Evolutionary conservation across 2,329 filamentous ascomycete genomes (phyloP).

Genomic region (Dactylella cylindrospora): DNA sequence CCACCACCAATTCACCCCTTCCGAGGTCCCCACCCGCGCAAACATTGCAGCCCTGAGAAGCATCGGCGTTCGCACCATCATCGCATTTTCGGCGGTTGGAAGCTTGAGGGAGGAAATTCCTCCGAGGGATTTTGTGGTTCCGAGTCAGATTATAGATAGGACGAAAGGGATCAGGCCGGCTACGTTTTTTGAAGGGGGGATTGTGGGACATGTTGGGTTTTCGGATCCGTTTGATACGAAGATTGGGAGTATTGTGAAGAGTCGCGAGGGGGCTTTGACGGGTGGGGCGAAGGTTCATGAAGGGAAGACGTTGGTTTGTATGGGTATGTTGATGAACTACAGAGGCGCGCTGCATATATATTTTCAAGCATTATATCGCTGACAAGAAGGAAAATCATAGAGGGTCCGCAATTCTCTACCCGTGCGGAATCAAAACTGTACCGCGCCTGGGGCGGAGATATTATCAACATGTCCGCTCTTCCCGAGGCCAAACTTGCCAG

Average conservation of each 20-base stretch:
- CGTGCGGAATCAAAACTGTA: slow-evolving; percentile 95
- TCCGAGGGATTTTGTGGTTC: slow-evolving; percentile 94
- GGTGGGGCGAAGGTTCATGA: slow-evolving; percentile 84
- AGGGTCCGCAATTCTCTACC: slow-evolving; percentile 97
- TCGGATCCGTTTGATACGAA: slow-evolving; percentile 94
- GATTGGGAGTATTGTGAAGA: slow-evolving; percentile 86
- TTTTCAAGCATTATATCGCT: neutral
- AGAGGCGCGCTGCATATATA: neutral
- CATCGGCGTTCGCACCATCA: slow-evolving; percentile 84
- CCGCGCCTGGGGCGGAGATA: slow-evolving; percentile 84
- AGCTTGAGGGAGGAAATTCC: slow-evolving; percentile 88
- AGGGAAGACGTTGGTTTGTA: slow-evolving; percentile 82
- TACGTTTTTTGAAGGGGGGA: slow-evolving; percentile 92
- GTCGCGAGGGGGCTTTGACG: slow-evolving; percentile 68
- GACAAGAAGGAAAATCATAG: slow-evolving; percentile 54
- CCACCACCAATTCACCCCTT: slow-evolving; percentile 85
- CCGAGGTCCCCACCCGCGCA: slow-evolving; percentile 90
- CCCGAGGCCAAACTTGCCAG: slow-evolving; percentile 94
- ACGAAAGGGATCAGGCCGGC: slow-evolving; percentile 87
- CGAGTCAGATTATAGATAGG: slow-evolving; percentile 93
- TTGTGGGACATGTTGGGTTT: slow-evolving; percentile 92
- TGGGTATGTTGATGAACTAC: slow-evolving; percentile 63
- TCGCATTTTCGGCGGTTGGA: slow-evolving; percentile 94
- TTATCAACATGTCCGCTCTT: slow-evolving; percentile 97
- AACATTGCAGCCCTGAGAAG: slow-evolving; percentile 97